phyloP scores from a whole-genome alignment of 208 protist genomes.

The Trypanosoma mega region DNA sequence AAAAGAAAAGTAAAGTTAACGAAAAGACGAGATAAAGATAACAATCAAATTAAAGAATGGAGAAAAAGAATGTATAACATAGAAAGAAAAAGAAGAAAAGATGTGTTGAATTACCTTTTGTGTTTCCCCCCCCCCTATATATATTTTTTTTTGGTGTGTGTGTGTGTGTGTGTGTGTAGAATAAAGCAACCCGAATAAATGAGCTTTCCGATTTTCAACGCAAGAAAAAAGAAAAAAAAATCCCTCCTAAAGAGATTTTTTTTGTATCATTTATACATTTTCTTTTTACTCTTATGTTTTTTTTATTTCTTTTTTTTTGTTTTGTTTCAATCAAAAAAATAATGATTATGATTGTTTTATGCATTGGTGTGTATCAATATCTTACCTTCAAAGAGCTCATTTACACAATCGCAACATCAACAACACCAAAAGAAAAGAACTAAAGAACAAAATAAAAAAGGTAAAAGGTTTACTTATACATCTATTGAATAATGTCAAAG shows the following conservation, averaged over 20 bases:
- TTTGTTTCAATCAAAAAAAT: background rate
- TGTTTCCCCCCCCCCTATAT: background rate
- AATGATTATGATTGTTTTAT: background rate
- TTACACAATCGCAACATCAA: background rate
- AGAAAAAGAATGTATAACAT: too few relatives aligned
- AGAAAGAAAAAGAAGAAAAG: constrained; percentile 1
- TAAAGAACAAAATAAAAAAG: background rate
- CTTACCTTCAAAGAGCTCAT: background rate
- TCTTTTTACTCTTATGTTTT: background rate
- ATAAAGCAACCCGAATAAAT: constrained; percentile 10
- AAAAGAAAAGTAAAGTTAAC: too few relatives aligned
- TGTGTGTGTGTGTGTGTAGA: too few relatives aligned
- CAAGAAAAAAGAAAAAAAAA: background rate
- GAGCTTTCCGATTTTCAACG: too few relatives aligned
- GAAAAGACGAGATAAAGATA: too few relatives aligned
- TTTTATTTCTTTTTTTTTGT: background rate
- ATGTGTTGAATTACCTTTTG: background rate
- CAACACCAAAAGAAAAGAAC: background rate
- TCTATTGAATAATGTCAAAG: constrained; percentile 50
- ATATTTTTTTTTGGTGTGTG: constrained; percentile 9
- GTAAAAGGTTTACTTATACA: background rate
- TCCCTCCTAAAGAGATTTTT: background rate
- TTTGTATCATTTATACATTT: background rate
- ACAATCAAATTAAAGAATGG: too few relatives aligned
- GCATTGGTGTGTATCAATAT: background rate